Conservation (phyloP, 1,284 basidiomycete species). For the Gymnopus androsaceus region DNA sequence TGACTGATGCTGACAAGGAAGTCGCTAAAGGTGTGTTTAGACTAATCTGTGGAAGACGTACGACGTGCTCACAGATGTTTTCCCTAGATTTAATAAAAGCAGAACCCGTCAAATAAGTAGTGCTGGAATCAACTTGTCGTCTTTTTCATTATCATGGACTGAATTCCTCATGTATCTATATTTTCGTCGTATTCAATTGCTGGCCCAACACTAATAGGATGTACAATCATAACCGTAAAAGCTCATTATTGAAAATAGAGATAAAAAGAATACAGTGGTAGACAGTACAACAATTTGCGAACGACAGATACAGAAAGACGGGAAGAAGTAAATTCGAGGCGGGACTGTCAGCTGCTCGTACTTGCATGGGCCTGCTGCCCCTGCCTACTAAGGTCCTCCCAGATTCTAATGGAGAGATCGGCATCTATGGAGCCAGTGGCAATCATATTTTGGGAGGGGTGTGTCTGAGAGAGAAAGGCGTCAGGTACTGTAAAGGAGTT, state of each 20-base stretch:
- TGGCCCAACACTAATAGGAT: background rate
- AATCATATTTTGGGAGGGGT: conserved; percentile 81
- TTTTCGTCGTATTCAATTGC: background rate
- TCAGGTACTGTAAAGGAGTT: conserved; percentile 7
- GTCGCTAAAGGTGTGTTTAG: conserved; percentile 67
- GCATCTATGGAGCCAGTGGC: conserved; percentile 82
- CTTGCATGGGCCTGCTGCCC: background rate
- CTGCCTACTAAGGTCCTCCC: conserved; percentile 55
- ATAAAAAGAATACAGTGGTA: background rate
- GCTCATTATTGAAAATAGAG: background rate
- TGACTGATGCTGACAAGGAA: conserved; percentile 83
- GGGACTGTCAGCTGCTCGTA: background rate
- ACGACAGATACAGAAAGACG: background rate
- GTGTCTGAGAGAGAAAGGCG: conserved; percentile 52
- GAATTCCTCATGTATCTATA: background rate
- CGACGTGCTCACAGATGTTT: background rate
- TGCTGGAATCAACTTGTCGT: too few species aligned
- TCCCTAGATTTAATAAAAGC: conserved; percentile 63
- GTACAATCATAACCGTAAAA: background rate
- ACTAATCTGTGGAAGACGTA: background rate
- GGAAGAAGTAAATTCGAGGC: background rate
- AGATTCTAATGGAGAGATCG: conserved; percentile 77
- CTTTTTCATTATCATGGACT: background rate
- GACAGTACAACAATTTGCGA: background rate
- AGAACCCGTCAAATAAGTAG: conserved; percentile 53